phyloP scores from a whole-genome alignment of 176 grass and related monocot genomes.

The Echinochloa phyllopogon region DNA sequence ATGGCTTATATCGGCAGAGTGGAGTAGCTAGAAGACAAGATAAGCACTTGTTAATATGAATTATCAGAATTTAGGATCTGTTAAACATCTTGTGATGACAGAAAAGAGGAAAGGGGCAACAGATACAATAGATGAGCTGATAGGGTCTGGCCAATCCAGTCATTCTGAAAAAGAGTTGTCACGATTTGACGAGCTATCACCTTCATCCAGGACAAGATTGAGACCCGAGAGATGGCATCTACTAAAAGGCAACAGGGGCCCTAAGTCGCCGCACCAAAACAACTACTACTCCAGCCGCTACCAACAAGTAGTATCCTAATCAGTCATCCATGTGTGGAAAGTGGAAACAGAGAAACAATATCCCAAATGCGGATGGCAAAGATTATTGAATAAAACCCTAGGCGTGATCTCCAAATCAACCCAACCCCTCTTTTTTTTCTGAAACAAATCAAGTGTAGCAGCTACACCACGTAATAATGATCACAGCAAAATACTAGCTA shows the following conservation, averaged over 20 bases:
- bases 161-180: background rate
- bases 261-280: background rate
- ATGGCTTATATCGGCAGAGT: background rate
- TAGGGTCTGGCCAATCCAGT: background rate
- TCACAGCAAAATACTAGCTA: constrained; percentile 50
- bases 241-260: background rate
- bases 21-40: background rate
- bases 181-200: background rate
- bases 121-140: background rate
- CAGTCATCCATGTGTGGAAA: constrained; percentile 13
- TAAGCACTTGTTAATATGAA: background rate
- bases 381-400: constrained; percentile 8
- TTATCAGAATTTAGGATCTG: background rate
- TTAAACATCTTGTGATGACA: background rate
- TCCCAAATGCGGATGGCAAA: background rate
- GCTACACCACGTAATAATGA: constrained; percentile 47
- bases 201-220: background rate
- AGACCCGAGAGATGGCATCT: background rate
- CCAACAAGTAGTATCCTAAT: constrained; percentile 22
- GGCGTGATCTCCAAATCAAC: constrained; percentile 29
- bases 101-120: background rate
- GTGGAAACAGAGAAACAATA: background rate
- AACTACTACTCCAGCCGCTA: constrained; percentile 15
- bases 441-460: constrained; percentile 37
- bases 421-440: background rate